Evolutionary conservation across 139 green algal species (phyloP).

Genomic region (Chlamydomonas sp.): DNA sequence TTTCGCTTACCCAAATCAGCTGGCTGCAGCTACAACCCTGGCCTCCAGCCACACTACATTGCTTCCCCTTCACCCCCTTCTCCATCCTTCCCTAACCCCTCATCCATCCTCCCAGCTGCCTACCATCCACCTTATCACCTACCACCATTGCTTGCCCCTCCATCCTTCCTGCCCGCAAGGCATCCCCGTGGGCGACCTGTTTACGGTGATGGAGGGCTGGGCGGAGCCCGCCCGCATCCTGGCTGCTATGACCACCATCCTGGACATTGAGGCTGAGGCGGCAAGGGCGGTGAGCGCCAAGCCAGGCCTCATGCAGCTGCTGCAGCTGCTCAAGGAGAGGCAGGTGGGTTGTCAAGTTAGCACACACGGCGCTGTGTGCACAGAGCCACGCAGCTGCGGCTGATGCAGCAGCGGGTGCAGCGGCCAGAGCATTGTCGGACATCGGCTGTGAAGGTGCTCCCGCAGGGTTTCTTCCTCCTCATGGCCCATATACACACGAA

Average conservation of each 20-base stretch:
- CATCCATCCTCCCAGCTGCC: not conserved
- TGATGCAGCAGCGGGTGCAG: too few species aligned
- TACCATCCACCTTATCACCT: not conserved
- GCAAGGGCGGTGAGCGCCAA: conserved; percentile 41
- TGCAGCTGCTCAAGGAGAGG: conserved; percentile 50
- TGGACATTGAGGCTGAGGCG: conserved; percentile 78
- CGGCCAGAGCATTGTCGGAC: too few species aligned
- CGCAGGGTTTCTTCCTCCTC: too few species aligned
- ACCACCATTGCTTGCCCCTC: not conserved
- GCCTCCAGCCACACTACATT: too few species aligned
- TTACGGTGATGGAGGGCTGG: conserved; percentile 81
- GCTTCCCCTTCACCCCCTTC: not conserved
- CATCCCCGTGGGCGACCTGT: conserved; percentile 78
- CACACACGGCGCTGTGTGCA: too few species aligned
- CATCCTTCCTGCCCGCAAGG: conserved; percentile 15
- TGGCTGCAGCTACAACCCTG: too few species aligned
- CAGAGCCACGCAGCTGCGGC: too few species aligned
- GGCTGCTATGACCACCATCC: conserved; percentile 56
- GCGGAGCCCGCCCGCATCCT: conserved; percentile 43
- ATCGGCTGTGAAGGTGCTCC: too few species aligned
- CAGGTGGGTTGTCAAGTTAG: conserved; percentile 25
- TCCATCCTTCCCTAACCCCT: not conserved
- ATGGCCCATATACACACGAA: too few species aligned
- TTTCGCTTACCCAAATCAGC: too few species aligned
- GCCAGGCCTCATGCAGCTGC: conserved; percentile 56